Evolutionary conservation across 1,284 basidiomycete genomes (phyloP).

Genomic region (Puccinia horiana): DNA sequence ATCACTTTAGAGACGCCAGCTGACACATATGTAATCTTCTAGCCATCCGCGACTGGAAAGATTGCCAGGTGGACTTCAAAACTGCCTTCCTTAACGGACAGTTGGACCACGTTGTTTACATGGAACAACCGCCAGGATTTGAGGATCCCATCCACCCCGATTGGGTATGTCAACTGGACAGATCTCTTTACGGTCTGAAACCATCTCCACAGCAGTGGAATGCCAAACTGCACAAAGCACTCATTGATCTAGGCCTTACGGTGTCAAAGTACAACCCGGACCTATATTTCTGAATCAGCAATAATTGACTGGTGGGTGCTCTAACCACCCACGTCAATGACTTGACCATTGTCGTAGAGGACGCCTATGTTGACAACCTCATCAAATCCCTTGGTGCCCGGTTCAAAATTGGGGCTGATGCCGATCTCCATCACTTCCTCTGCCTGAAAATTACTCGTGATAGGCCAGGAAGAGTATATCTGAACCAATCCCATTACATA

Average conservation of each 20-base stretch:
- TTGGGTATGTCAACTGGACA: background rate
- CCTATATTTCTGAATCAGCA: background rate
- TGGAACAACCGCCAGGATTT: background rate
- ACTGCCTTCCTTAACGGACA: slow-evolving; percentile 19
- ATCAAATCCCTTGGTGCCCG: background rate
- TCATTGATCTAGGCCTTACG: background rate
- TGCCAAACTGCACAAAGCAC: background rate
- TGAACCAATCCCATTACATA: slow-evolving; percentile 2
- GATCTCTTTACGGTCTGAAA: slow-evolving; percentile 15
- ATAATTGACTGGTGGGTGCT: background rate
- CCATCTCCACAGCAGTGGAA: slow-evolving; percentile 19
- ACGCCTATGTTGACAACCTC: background rate
- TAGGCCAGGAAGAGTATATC: background rate
- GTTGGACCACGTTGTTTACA: background rate
- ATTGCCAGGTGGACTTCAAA: too few species aligned
- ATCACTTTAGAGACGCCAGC: too few species aligned
- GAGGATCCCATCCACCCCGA: slow-evolving; percentile 1
- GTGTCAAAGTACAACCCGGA: background rate
- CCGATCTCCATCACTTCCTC: too few species aligned
- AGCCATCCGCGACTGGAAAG: background rate
- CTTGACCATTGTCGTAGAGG: background rate
- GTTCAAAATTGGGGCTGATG: too few species aligned
- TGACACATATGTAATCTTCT: background rate
- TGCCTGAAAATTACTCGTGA: background rate
- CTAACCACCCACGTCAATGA: too few species aligned